phyloP scores from a whole-genome alignment of 352 stramenopile species.

The Pythium chondricola region DNA sequence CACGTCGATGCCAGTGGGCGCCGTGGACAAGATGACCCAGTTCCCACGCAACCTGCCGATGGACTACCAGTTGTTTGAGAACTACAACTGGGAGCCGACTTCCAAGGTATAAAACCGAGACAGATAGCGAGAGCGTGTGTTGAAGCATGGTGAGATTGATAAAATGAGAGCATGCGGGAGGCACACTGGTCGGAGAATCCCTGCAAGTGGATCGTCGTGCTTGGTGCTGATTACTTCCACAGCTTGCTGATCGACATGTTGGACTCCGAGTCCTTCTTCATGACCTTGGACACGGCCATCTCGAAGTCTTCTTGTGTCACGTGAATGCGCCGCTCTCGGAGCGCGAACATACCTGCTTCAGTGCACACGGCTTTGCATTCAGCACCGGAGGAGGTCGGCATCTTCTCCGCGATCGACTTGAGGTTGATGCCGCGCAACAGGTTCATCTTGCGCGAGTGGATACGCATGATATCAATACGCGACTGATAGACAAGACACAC shows the following conservation, averaged over 20 bases:
- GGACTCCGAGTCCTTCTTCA: slow-evolving; percentile 99
- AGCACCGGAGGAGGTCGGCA: slow-evolving; percentile 95
- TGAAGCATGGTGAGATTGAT: too few relatives aligned
- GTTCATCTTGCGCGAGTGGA: slow-evolving; percentile 99
- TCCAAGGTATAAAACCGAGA: neutral
- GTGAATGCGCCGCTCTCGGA: slow-evolving; percentile 98
- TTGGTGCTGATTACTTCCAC: slow-evolving; percentile 92
- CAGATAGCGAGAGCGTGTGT: neutral
- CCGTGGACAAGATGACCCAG: slow-evolving; percentile 66
- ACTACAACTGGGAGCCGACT: slow-evolving; percentile 77
- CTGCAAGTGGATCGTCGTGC: neutral
- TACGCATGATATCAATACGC: slow-evolving; percentile 97
- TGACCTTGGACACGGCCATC: slow-evolving; percentile 99
- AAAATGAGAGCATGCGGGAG: neutral
- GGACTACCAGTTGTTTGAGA: slow-evolving; percentile 83
- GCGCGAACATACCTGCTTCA: slow-evolving; percentile 99
- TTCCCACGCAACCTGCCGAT: slow-evolving; percentile 73
- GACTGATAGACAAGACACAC: slow-evolving; percentile 50
- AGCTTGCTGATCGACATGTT: slow-evolving; percentile 98
- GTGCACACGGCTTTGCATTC: slow-evolving; percentile 99
- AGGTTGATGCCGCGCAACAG: slow-evolving; percentile 98
- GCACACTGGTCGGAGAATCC: too few relatives aligned
- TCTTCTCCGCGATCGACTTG: slow-evolving; percentile 97
- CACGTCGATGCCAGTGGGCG: slow-evolving; percentile 68
- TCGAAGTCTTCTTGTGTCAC: slow-evolving; percentile 99